These are phyloP conservation scores for Xylariaceae sp. DNA, from an alignment of 2,329 filamentous ascomycete genomes.

Conservation along the genomic window DNA sequence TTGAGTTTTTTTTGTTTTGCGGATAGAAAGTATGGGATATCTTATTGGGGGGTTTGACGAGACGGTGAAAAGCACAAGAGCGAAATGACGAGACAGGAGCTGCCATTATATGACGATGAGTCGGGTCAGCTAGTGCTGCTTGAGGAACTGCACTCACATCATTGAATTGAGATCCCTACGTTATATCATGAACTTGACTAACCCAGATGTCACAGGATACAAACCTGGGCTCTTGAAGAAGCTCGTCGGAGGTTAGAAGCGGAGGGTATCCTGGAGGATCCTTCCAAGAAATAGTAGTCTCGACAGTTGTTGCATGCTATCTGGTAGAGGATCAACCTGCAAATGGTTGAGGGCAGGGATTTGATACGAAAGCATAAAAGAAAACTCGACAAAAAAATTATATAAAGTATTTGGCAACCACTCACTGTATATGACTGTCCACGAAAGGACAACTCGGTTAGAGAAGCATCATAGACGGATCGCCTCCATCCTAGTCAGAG, in stretches of 20 bases:
- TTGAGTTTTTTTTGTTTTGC: no score
- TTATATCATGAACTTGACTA: no score
- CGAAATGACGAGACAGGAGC: no score
- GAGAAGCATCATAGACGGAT: conserved; percentile 16
- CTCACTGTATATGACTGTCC: background rate
- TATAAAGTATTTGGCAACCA: no score
- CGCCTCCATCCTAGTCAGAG: conserved; percentile 9
- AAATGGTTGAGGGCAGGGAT: background rate
- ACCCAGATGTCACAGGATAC: conserved; percentile 62
- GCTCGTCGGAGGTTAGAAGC: conserved; percentile 90
- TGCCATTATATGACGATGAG: no score
- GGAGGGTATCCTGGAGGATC: conserved; percentile 88
- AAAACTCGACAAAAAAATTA: background rate
- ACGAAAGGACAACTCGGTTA: conserved; percentile 9
- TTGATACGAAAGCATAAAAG: background rate
- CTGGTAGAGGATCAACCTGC: conserved; percentile 1
- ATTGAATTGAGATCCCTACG: no score
- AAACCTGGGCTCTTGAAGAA: conserved; percentile 98
- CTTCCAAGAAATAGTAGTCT: conserved; percentile 46
- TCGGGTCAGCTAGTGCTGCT: no score
- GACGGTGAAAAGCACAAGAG: no score
- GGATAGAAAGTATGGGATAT: no score
- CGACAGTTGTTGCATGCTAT: background rate
- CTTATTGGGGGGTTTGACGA: no score
- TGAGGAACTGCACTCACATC: no score